Conservation (phyloP, 2,329 filamentous ascomycete species). For the Rhynchosporium graminicola region DNA sequence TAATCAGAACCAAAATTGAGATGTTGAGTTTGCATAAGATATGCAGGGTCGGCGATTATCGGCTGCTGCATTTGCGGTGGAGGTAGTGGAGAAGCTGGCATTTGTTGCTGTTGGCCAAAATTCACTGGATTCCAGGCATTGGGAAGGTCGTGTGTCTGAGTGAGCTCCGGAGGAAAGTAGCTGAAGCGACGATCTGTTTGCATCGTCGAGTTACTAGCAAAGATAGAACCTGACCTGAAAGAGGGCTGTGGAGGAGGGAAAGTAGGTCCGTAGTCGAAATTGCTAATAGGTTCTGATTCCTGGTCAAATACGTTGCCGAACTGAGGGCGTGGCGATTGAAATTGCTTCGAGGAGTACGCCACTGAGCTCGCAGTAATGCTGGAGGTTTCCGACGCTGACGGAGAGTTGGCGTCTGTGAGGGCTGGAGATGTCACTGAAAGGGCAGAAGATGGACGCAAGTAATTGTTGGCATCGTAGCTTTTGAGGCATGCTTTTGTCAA, state of each 20-base stretch:
- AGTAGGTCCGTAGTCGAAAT: conserved; percentile 31
- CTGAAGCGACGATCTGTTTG: conserved; percentile 59
- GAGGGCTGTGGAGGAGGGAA: conserved; percentile 44
- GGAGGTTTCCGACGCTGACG: conserved; percentile 47
- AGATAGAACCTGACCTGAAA: conserved; percentile 69
- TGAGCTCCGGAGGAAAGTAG: conserved; percentile 61
- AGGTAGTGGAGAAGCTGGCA: conserved; percentile 21
- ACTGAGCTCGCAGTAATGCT: conserved; percentile 41
- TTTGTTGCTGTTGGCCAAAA: conserved; percentile 21
- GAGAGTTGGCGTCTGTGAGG: conserved; percentile 48
- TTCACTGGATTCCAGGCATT: conserved; percentile 37
- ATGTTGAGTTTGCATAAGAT: conserved; percentile 37
- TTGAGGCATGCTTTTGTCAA: conserved; percentile 84
- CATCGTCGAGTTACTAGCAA: conserved; percentile 57
- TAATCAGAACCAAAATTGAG: conserved; percentile 37
- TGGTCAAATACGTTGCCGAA: conserved; percentile 62
- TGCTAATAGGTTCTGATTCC: conserved; percentile 49
- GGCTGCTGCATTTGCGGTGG: conserved; percentile 23
- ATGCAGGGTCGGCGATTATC: conserved; percentile 32
- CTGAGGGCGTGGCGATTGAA: conserved; percentile 47
- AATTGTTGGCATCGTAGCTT: conserved; percentile 70
- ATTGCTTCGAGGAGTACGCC: conserved; percentile 44
- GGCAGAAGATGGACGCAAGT: conserved; percentile 49
- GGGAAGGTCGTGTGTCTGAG: conserved; percentile 35
- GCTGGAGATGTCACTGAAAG: conserved; percentile 47